A percentile compares a stretch with the other conserved stretches of the same genome.
Conservation (phyloP, 2,329 filamentous ascomycete genomes). For the Dactylellina cionopaga region DNA sequence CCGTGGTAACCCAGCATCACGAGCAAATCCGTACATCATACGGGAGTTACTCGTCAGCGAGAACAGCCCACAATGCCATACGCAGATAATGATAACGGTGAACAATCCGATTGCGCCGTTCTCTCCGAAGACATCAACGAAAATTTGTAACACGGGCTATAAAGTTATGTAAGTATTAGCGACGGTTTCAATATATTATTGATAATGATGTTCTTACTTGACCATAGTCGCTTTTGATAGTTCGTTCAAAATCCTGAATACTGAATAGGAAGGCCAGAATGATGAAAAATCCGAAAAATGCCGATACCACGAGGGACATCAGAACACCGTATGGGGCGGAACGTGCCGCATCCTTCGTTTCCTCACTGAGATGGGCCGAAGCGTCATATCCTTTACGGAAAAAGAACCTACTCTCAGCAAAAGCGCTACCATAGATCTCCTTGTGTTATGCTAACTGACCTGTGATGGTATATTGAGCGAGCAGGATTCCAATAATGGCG, state of each 20-base stretch:
- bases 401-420: no score
- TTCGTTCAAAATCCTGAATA: conserved; percentile 68
- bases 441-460: conserved; percentile 19
- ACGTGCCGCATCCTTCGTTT: conserved; percentile 69
- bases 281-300: conserved; percentile 71
- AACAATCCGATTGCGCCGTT: conserved; percentile 68
- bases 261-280: conserved; percentile 69
- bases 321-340: conserved; percentile 69
- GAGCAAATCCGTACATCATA: conserved; percentile 71
- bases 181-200: background rate
- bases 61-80: conserved; percentile 72
- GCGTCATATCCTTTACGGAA: conserved; percentile 64
- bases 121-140: conserved; percentile 69
- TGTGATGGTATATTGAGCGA: conserved; percentile 68
- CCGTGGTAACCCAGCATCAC: conserved; percentile 67
- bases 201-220: conserved; percentile 53
- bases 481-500: conserved; percentile 66
- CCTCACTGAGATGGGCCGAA: conserved; percentile 69
- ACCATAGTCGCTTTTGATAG: conserved; percentile 63
- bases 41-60: conserved; percentile 68
- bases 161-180: background rate
- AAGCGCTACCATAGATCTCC: no score
- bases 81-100: conserved; percentile 68
- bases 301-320: conserved; percentile 68
- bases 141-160: conserved; percentile 69